phyloP scores from a whole-genome alignment of 768 basidiomycete genomes.

The Mycena chlorophos region DNA sequence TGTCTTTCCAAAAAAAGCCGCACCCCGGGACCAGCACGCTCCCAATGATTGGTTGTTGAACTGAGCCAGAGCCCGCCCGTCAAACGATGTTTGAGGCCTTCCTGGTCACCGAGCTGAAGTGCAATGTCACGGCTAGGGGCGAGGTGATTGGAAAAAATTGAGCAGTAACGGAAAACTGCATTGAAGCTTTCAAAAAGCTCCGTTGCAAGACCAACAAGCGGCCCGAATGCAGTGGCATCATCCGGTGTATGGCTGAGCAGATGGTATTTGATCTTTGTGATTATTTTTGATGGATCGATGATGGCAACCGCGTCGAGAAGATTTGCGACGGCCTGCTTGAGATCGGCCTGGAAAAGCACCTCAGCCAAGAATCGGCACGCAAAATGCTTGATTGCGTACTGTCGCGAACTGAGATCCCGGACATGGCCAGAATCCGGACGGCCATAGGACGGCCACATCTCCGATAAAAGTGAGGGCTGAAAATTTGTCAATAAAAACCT shows the following conservation, averaged over 20 bases:
- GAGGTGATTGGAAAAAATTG: constrained; percentile 1
- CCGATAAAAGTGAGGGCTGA: too few relatives aligned
- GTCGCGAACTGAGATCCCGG: too few relatives aligned
- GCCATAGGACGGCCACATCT: too few relatives aligned
- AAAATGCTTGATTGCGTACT: too few relatives aligned
- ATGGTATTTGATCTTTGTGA: not conserved
- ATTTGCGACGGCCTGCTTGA: not conserved
- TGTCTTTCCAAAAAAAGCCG: constrained; percentile 1
- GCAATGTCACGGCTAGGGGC: constrained; percentile 8
- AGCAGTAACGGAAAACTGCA: not conserved
- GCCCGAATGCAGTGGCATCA: not conserved
- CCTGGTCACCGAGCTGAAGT: constrained; percentile 9
- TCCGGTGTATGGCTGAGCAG: not conserved
- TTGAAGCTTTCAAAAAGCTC: constrained; percentile 1
- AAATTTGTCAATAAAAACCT: too few relatives aligned
- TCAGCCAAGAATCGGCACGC: too few relatives aligned
- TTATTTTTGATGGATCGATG: constrained; percentile 1
- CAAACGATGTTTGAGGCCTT: constrained; percentile 8
- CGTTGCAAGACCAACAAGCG: not conserved
- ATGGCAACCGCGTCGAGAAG: not conserved
- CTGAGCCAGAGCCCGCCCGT: constrained; percentile 10
- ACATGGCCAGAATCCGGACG: too few relatives aligned
- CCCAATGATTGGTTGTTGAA: not conserved
- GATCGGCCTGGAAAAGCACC: not conserved
- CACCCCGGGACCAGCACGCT: constrained; percentile 3